Evolutionary conservation across 2,329 filamentous ascomycete genomes (phyloP), one percentile per base, ranked within the genome.

Genomic region (Xylariaceae sp.): DNA sequence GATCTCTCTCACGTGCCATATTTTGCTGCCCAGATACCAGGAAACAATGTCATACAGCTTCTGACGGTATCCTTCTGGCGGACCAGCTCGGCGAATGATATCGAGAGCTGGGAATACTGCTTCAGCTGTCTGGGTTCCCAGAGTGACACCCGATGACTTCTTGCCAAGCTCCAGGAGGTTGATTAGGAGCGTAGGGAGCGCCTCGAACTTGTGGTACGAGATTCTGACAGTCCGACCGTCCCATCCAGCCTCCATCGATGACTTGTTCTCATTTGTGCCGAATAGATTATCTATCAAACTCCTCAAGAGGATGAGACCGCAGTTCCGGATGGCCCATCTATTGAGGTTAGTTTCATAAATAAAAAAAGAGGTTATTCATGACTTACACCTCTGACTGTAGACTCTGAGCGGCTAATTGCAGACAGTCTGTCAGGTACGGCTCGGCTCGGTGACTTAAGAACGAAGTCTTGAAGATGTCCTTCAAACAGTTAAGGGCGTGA

Each of bases 271-370:
- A 57, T 85, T 87, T 0, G 87, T 90, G 13, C 90, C 89, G 34
- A 94, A 84, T 0, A 95, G 77, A 63, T 84, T 83, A 70, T 94
- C 90, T 55, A 96, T 89, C 4, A 97, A 79, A 62, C 91, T 90
- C 57, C 93, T 86, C 64, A 97, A 86, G 5, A 99, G 83, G 75
- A 97, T 88, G 39, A 97, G 76, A 1, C 92, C 92, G 66, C 92
- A 97, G 72, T 99, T 99, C 0, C 92, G 87, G 58, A 99, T 92
- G 0, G 92, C 90, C 94, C 94, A 99, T 18, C 86, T 89, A 62
- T 9, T 13, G 15, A 30, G 68, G 49, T 65, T 55, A 69, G 62
- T 34, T 30, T 60, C 55, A n/a, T 37, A 42, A 8, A n/a, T 17
- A 17, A 6, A 23, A 51, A 11, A 1, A 6, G 17, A 30, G 10